Base-by-base conservation (phyloP, 176 grass and related monocot species). In the Ananas comosus region DNA sequence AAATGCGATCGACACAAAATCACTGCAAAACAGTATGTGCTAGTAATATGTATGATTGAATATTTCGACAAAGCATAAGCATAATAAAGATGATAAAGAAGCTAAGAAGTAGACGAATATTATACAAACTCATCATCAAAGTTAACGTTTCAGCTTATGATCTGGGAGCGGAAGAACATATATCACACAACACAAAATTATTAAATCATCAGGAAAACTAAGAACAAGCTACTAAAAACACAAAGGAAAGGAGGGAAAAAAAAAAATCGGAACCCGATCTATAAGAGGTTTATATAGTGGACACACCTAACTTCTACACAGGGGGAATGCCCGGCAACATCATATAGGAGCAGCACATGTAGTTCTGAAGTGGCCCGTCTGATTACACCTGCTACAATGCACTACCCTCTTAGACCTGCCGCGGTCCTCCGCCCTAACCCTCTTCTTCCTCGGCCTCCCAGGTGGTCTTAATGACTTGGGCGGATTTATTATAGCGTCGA, bases 371-470 rank as follows among this genome's bases (percentile, higher is more conserved):
- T 99, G 94, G 7, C 94, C 94, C 17, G 87, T 99, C 71, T 99
- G 89, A 81, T 99, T 93, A 78, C 94, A 99, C 7, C 94, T 82
- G 57, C 94, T 99, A 76, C 94, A 99, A 22, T 99, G 94, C 73
- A 99, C 89, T 3, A 99, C 72, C 50, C 89, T 72, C 73, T 99
- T 99, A 33, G 88, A 65, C 52, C 89, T 69, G 2, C 84, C 94
- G 17, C 56, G 79, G 70, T 97, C 94, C 74, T 97, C 94, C 0
- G 86, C 76, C 0, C 89, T 83, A 21, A 88, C 73, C 64, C 94
- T 72, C 65, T 83, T 93, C 86, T 93, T 99, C 77, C 89, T 93
- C 0, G 94, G 94, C 52, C 84, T 77, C 53, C 89, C 94, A 0
- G 80, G 82, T 14, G 94, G 87, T 64, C 94, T 78, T 14, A 93